phyloP scores from a whole-genome alignment of 257 asterid genomes.

The Primulina eburnea region DNA sequence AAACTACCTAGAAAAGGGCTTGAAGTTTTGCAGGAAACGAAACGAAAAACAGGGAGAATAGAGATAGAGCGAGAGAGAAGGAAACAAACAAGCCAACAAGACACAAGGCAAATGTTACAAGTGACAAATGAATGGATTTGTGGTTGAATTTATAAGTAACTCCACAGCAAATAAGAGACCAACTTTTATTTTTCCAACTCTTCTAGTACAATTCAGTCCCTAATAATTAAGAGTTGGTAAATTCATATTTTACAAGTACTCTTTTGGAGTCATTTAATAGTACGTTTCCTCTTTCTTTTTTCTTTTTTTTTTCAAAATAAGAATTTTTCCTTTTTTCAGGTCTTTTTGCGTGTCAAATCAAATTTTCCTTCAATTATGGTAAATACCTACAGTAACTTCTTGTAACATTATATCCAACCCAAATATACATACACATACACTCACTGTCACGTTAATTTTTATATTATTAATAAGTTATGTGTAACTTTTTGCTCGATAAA shows the following conservation, averaged over 20 bases:
- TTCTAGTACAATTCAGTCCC: constrained; percentile 29
- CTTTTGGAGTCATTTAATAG: not conserved
- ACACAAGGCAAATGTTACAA: constrained; percentile 11
- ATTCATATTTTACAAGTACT: not conserved
- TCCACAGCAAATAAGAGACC: constrained; percentile 31
- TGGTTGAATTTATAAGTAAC: constrained; percentile 55
- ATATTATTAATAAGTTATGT: too few species aligned
- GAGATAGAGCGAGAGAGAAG: constrained; percentile 14
- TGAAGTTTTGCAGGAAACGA: constrained; percentile 25
- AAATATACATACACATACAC: not conserved
- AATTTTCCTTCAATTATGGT: not conserved
- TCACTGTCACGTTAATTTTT: too few species aligned
- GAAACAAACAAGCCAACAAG: not conserved
- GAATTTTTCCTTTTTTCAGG: not conserved
- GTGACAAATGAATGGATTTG: constrained; percentile 29
- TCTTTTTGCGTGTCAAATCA: not conserved
- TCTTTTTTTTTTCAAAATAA: too few species aligned
- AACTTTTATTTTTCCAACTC: constrained; percentile 31
- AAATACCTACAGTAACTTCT: not conserved
- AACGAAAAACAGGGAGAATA: constrained; percentile 26
- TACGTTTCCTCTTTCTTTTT: too few species aligned
- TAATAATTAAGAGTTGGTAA: not conserved
- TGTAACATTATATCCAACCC: not conserved
- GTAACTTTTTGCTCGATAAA: too few species aligned
- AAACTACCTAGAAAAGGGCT: constrained; percentile 38